Evolutionary conservation across 495 filamentous ascomycete species (phyloP), one percentile per base, ranked within the genome.

Genomic region (Symbiotaphrina buchneri): DNA sequence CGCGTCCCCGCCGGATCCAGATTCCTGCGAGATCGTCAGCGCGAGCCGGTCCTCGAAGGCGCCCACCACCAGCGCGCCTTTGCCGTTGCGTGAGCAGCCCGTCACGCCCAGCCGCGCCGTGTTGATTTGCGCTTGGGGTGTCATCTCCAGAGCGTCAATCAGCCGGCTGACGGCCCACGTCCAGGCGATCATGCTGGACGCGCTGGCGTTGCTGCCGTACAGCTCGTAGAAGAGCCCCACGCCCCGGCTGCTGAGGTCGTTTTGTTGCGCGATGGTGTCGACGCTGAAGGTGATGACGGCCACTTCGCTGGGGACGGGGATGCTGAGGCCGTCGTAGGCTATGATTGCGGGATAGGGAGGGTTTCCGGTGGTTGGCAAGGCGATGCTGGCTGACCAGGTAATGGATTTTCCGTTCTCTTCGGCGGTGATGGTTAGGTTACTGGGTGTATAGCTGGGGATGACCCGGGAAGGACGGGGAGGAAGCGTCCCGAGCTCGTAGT

Each of bases 21-120:
- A 50, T 42, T 63, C 59, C 39, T 63, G 59, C 5, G 58, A 54
- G 32, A 62, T 45, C n/a, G 47, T 51, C 13, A 62, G 42, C 6
- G 42, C 47, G 33, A 63, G 52, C 8, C 59, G 54, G 6, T 38
- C 27, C 25, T 59, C 58, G 37, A 61, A 52, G 18, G 59, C 59
- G 4, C 49, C 55, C 3, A 55, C 54, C 7, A 61, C 45, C n/a
- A 61, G 30, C 8, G 58, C 58, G 14, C 58, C 59, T 39, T 63
- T 63, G 5, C 59, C 58, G 38, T 63, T 56, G 28, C 58, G 45
- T 17, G 56, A 58, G 38, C 59, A 63, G 10, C 58, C 58, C 11
- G 58, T 61, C 2, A 63, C 54, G 21, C 43, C 56, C 10, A 61
- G 21, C 1, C 41, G 37, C 13, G 40, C 38, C 13, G 48, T 31